Evolutionary conservation across 2,329 filamentous ascomycete genomes (phyloP), one percentile per base, ranked within the genome.

Genomic region (Penicillium hesseltinei): DNA sequence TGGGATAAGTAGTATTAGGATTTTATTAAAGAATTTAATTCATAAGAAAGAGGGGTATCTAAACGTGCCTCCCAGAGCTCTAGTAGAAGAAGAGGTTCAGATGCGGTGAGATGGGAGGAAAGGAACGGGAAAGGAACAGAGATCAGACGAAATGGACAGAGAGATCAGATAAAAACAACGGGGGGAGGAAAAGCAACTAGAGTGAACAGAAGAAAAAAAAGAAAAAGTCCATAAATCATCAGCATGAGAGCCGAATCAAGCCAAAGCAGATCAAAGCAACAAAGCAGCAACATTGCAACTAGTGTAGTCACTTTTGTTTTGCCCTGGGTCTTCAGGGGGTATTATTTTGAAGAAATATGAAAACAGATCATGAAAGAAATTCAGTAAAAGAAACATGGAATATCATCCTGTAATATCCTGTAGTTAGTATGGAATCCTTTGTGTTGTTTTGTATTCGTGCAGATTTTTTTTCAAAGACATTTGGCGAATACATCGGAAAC

Each of bases 11-110:
- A 3, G 17, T 25, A 38, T 9, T 15, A 33, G 5, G 31, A 33
- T 33, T 33, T 33, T 33, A 38, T 49, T 40, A 64, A 57, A 42
- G 36, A 56, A 40, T 59, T 62, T 49, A 39, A 46, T 56, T 61
- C 53, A 57, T 51, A 51, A 64, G 54, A 56, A 56, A 55, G 17
- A 64, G 60, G 69, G 69, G 69, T 72, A 72, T 72, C 69, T 72
- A 71, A 69, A 64, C 64, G 59, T 69, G 71, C 66, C 70, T 61
- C 59, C 59, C 54, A 63, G 58, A 56, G 58, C 57, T 52, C 59
- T 47, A 47, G 49, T 31, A 43, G 27, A 43, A 31, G 46, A 47
- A 51, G 53, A 56, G 40, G 19, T 43, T 57, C 47, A 50, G 54
- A 50, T 35, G 45, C 23, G 23, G 23, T 36, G 44, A 35, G 52